A percentile compares a stretch with the other conserved stretches of the same genome.
These are phyloP conservation scores for Talaromyces proteolyticus DNA, from an alignment of 495 filamentous ascomycete species.

Conservation along the genomic window DNA sequence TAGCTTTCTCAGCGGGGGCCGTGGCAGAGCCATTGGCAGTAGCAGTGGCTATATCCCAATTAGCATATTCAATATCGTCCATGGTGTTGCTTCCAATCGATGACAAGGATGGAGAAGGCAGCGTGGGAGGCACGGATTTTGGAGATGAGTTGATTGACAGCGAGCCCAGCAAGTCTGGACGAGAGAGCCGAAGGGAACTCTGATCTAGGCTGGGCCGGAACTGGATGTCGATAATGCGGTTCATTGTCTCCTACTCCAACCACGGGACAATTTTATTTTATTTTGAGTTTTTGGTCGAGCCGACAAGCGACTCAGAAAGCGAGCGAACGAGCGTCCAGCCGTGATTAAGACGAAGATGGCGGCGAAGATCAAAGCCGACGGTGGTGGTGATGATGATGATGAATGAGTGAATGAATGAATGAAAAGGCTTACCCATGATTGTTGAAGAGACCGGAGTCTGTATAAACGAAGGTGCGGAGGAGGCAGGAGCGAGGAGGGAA, in stretches of 20 bases:
- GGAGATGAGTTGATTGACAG: neutral
- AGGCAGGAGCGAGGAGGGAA: no score
- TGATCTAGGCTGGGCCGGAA: slow-evolving; percentile 2
- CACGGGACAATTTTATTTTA: slow-evolving; percentile 1
- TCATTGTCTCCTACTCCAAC: slow-evolving; percentile 2
- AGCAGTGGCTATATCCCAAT: slow-evolving; percentile 14
- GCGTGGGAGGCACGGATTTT: slow-evolving; percentile 64
- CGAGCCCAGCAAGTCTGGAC: neutral
- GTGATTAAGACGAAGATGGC: neutral
- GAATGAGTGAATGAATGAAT: neutral
- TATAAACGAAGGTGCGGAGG: neutral
- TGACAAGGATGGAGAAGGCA: slow-evolving; percentile 39
- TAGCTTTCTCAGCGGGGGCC: slow-evolving; percentile 18
- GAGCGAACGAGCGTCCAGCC: neutral
- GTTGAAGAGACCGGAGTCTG: neutral
- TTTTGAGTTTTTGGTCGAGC: neutral
- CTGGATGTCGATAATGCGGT: slow-evolving; percentile 4
- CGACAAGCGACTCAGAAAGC: neutral
- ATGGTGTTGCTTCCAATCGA: slow-evolving; percentile 29
- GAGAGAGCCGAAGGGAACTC: neutral
- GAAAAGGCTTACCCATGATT: slow-evolving; percentile 4
- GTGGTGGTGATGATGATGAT: neutral
- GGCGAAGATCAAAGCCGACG: neutral
- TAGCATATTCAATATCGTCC: slow-evolving; percentile 18
- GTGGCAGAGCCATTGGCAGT: slow-evolving; percentile 31